Percentiles rank a stretch among this genome's conserved stretches.
Conservation (phyloP, 495 filamentous ascomycete species). For the Usnea hakonensis region DNA sequence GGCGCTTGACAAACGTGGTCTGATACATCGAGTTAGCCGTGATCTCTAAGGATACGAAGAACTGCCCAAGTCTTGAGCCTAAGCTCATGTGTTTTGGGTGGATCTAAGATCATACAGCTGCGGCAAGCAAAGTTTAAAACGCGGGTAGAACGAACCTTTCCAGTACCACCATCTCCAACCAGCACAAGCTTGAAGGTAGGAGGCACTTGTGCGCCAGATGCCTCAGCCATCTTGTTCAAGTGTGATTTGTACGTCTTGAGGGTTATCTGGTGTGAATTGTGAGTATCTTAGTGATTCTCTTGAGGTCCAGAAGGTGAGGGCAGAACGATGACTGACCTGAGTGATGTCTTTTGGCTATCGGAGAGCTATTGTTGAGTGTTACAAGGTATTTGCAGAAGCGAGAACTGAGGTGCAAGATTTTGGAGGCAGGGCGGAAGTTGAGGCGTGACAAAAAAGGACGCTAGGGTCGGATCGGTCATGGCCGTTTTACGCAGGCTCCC, state of each 20-base stretch:
- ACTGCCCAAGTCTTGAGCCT: background rate
- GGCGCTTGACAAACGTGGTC: slow-evolving; percentile 99
- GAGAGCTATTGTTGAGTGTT: background rate
- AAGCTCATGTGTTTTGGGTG: background rate
- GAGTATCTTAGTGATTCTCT: slow-evolving; percentile 3
- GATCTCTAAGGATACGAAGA: slow-evolving; percentile 27
- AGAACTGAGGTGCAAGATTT: background rate
- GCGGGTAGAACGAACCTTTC: slow-evolving; percentile 68
- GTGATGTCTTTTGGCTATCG: background rate
- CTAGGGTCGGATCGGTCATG: background rate
- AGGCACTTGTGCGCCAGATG: slow-evolving; percentile 38
- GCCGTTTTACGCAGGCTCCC: background rate
- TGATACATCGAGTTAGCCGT: slow-evolving; percentile 34
- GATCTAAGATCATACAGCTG: background rate
- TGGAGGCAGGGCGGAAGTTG: background rate
- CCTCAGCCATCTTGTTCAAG: slow-evolving; percentile 51
- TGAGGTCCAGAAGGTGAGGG: background rate
- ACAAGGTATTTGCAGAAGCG: background rate
- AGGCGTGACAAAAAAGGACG: background rate
- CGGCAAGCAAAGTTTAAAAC: background rate
- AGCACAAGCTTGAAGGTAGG: slow-evolving; percentile 99
- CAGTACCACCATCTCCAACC: slow-evolving; percentile 98
- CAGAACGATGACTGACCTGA: background rate
- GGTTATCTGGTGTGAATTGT: slow-evolving; percentile 34
- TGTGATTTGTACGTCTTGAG: slow-evolving; percentile 22